Evolutionary conservation across 2,329 filamentous ascomycete species (phyloP), one percentile per base, ranked within the genome.

Genomic region (Chaetothyriales sp.): DNA sequence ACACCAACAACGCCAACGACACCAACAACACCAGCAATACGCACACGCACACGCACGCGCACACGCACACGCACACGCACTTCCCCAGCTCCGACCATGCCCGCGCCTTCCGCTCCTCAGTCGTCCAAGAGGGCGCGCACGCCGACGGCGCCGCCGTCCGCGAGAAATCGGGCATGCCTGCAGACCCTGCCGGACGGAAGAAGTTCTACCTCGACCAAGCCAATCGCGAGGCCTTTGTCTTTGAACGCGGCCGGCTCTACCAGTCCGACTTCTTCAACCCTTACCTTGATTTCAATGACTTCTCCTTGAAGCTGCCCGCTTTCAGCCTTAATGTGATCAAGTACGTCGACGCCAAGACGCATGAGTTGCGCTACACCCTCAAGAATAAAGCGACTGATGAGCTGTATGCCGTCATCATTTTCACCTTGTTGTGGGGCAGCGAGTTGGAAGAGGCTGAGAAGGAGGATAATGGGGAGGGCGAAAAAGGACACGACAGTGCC

Each of bases 301-400:
- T 72, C 50, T 65, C 66, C 2, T 60, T 70, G 15, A 65, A 65
- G 9, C 56, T 70, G 20, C 67, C 66, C 22, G 65, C 67, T 1
- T 66, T 69, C 50, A 57, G 54, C 15, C 57, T 69, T 45, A 66
- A 65, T 51, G 61, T 68, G 47, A 57, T 62, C 43, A 63, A 66
- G 47, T 68, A 69, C 51, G 66, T 72, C n/a, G 64, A 70, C 62
- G 77, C 79, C 65, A 86, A 85, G 74, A 84, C 86, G 73, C 86
- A 94, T 70, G 77, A 82, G 60, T 78, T 94, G 70, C 89, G 89
- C 77, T 95, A 97, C 69, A 87, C 94, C 53, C 77, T 97, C 64
- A 90, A 89, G 65, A 86, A 95, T 68, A 80, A 80, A 55, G 68
- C 74, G 19, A 90, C 86, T 0, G 78, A 78, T 47, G 77, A 86